Evolutionary conservation across 106 monocot genomes (phyloP).

Genomic region (Allium fistulosum): DNA sequence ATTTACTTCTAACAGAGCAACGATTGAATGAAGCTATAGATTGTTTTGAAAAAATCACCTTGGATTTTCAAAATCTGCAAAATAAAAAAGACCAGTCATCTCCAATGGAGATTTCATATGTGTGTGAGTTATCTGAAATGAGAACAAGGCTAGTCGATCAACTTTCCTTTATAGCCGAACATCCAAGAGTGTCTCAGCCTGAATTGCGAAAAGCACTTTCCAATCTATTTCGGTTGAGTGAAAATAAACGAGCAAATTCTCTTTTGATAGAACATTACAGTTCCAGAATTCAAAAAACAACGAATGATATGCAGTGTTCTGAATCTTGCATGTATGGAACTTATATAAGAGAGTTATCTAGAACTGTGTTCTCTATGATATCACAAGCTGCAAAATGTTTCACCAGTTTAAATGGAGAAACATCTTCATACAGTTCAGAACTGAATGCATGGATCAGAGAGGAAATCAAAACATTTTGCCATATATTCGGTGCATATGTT

Average conservation of each 20-base stretch:
- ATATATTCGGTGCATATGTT: constrained; percentile 17
- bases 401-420: constrained; percentile 24
- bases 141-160: constrained; percentile 23
- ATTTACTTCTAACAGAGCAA: constrained; percentile 30
- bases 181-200: constrained; percentile 24
- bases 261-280: constrained; percentile 27
- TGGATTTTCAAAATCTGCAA: constrained; percentile 15
- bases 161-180: constrained; percentile 21
- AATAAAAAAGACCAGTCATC: constrained; percentile 10
- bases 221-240: constrained; percentile 32
- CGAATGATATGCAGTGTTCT: constrained; percentile 12
- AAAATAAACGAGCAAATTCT: constrained; percentile 23
- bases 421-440: constrained; percentile 20
- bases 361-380: constrained; percentile 30
- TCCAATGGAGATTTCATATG: constrained; percentile 12
- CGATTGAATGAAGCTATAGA: constrained; percentile 24
- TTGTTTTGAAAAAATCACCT: constrained; percentile 15
- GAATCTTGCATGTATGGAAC: constrained; percentile 9
- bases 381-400: constrained; percentile 27
- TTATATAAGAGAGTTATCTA: constrained; percentile 23
- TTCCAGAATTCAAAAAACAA: constrained; percentile 8
- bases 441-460: constrained; percentile 33
- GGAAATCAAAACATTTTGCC: constrained; percentile 27
- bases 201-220: constrained; percentile 28
- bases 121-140: constrained; percentile 19